phyloP scores from a whole-genome alignment of 1,284 basidiomycete species.

The Malassezia slooffiae region DNA sequence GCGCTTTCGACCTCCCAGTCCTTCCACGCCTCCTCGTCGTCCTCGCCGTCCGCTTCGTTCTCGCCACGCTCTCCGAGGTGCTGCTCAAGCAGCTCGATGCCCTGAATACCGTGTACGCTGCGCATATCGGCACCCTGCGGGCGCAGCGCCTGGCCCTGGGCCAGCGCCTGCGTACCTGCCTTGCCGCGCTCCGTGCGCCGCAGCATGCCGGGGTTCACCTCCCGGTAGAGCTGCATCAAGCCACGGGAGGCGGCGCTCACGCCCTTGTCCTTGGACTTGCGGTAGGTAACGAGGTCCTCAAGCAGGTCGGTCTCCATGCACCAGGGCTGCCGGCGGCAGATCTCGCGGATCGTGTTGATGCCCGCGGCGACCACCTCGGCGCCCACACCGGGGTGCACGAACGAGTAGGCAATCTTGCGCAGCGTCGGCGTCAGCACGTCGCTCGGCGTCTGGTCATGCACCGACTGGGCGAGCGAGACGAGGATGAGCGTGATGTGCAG shows the following conservation, averaged over 20 bases:
- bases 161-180: slow-evolving; percentile 31
- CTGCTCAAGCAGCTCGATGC: slow-evolving; percentile 49
- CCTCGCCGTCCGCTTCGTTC: slow-evolving; percentile 51
- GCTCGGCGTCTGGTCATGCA: slow-evolving; percentile 89
- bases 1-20: slow-evolving; percentile 76
- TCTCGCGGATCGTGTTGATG: slow-evolving; percentile 84
- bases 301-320: slow-evolving; percentile 85
- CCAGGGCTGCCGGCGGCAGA: slow-evolving; percentile 87
- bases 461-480: slow-evolving; percentile 85
- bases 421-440: slow-evolving; percentile 82
- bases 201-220: slow-evolving; percentile 87
- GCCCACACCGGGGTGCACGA: slow-evolving; percentile 93
- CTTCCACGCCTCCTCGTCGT: slow-evolving; percentile 69
- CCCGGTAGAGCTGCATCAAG: slow-evolving; percentile 80
- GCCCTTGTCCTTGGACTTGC: slow-evolving; percentile 87
- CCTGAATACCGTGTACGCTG: slow-evolving; percentile 68
- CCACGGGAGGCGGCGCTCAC: slow-evolving; percentile 79
- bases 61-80: slow-evolving; percentile 48
- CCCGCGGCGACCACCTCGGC: slow-evolving; percentile 91
- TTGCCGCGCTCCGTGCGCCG: slow-evolving; percentile 66
- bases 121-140: slow-evolving; percentile 72
- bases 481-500: slow-evolving; percentile 87
- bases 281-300: slow-evolving; percentile 83
- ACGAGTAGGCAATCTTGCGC: slow-evolving; percentile 83
- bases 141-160: slow-evolving; percentile 41